These are phyloP conservation scores for Rhizophora mangle DNA, from an alignment of 345 rosid genomes.

Conservation along the genomic window DNA sequence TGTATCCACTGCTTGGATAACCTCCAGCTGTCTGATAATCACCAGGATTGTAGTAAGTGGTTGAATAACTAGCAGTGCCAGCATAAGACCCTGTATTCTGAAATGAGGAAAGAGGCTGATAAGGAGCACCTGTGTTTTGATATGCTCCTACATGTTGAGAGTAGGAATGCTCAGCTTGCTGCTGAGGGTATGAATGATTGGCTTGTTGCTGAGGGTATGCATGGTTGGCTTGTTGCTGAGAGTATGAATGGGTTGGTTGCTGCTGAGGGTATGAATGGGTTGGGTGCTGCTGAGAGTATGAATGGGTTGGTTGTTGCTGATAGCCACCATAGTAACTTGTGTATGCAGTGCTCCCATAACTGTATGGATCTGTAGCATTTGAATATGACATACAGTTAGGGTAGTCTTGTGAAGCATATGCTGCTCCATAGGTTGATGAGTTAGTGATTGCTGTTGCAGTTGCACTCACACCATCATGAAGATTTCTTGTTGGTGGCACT, in stretches of 20 bases:
- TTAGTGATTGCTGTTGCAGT: conserved; percentile 49
- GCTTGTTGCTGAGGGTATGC: conserved; percentile 59
- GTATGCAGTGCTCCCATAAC: conserved; percentile 70
- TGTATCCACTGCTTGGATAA: conserved; percentile 69
- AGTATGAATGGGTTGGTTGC: conserved; percentile 57
- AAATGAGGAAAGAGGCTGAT: conserved; percentile 98
- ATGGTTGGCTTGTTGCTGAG: conserved; percentile 57
- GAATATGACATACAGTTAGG: conserved; percentile 59
- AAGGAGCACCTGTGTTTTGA: conserved; percentile 99
- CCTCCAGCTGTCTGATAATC: conserved; percentile 99
- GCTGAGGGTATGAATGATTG: conserved; percentile 19
- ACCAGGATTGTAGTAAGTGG: conserved; percentile 97
- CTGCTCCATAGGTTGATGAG: conserved; percentile 56
- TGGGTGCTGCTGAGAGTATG: conserved; percentile 56
- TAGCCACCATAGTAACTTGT: conserved; percentile 68
- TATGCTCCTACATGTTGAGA: conserved; percentile 85
- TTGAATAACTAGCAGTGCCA: conserved; percentile 92
- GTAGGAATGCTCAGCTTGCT: conserved; percentile 56
- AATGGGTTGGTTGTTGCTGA: conserved; percentile 62
- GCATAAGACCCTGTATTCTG: conserved; percentile 99
- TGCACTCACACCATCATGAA: conserved; percentile 48
- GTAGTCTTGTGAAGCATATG: conserved; percentile 57
- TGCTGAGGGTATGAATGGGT: conserved; percentile 16
- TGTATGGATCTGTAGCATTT: conserved; percentile 61
- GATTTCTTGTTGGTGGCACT: conserved; percentile 37